phyloP scores from a whole-genome alignment of 2,329 filamentous ascomycete genomes.

The Colletotrichum sp. region DNA sequence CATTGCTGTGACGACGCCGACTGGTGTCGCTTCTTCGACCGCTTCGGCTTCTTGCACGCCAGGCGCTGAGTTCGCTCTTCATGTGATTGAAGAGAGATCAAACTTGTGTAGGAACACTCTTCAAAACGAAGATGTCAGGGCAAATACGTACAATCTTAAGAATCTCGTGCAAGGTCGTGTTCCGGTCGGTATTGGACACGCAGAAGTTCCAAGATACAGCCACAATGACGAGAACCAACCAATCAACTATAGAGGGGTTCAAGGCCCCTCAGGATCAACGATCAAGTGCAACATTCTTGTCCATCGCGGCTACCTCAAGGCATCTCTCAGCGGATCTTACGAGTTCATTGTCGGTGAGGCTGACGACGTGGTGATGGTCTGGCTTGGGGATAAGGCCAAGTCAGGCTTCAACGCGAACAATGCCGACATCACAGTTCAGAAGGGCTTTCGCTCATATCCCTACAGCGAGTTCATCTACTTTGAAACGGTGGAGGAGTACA shows the following conservation, averaged over 20 bases:
- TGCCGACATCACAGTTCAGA: background rate
- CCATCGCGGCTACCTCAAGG: constrained; percentile 5
- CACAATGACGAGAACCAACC: background rate
- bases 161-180: background rate
- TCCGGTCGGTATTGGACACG: background rate
- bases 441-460: background rate
- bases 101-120: background rate
- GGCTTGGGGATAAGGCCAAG: background rate
- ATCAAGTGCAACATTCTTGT: background rate
- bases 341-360: background rate
- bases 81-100: background rate
- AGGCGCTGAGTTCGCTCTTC: constrained; percentile 12
- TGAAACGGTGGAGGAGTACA: background rate
- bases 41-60: constrained; percentile 1
- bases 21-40: background rate
- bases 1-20: constrained; percentile 3
- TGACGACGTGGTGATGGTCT: background rate
- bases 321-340: background rate
- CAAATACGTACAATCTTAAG: background rate
- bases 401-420: background rate
- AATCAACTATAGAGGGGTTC: background rate
- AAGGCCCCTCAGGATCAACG: background rate
- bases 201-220: background rate
- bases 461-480: background rate
- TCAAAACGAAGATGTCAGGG: background rate